These are phyloP conservation scores for Micromonas pusilla DNA, from an alignment of 139 green algal species.

Conservation along the genomic window DNA sequence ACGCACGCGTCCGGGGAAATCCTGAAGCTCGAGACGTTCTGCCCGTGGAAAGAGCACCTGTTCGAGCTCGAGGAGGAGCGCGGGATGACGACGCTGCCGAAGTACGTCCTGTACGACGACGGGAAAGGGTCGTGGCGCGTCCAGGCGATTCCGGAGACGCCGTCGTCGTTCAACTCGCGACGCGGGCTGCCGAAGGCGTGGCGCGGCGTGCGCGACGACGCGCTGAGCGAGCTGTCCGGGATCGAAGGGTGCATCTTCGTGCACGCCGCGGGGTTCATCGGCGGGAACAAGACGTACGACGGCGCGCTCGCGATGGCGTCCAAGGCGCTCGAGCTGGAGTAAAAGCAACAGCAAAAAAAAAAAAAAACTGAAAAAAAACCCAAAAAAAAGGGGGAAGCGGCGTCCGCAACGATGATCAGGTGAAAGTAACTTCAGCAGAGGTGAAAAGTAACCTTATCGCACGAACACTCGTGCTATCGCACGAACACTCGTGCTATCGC, in stretches of 20 bases:
- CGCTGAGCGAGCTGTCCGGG: slow-evolving; percentile 59
- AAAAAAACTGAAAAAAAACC: no score
- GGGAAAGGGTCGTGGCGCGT: slow-evolving; percentile 39
- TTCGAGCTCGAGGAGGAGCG: slow-evolving; percentile 85
- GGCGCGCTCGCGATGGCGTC: slow-evolving; percentile 64
- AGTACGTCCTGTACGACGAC: slow-evolving; percentile 52
- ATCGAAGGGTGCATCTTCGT: slow-evolving; percentile 84
- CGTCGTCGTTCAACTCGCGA: slow-evolving; percentile 75
- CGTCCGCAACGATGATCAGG: no score
- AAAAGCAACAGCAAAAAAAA: not conserved
- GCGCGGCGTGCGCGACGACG: slow-evolving; percentile 77
- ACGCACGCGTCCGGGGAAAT: slow-evolving; percentile 54
- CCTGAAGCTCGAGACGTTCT: slow-evolving; percentile 34
- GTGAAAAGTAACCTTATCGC: no score
- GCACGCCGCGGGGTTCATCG: slow-evolving; percentile 87
- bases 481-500: no score
- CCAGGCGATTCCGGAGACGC: slow-evolving; percentile 63
- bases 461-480: no score
- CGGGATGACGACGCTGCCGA: slow-evolving; percentile 42
- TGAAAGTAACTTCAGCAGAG: no score
- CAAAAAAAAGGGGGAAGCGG: no score
- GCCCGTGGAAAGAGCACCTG: slow-evolving; percentile 93
- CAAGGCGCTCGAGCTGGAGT: slow-evolving; percentile 40
- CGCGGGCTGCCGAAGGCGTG: slow-evolving; percentile 73
- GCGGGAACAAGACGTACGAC: slow-evolving; percentile 73